A percentile compares a stretch with the other conserved stretches of the same genome.
These are phyloP conservation scores for Penicillium sp. DNA, from an alignment of 2,329 filamentous ascomycete genomes.

Conservation along the genomic window DNA sequence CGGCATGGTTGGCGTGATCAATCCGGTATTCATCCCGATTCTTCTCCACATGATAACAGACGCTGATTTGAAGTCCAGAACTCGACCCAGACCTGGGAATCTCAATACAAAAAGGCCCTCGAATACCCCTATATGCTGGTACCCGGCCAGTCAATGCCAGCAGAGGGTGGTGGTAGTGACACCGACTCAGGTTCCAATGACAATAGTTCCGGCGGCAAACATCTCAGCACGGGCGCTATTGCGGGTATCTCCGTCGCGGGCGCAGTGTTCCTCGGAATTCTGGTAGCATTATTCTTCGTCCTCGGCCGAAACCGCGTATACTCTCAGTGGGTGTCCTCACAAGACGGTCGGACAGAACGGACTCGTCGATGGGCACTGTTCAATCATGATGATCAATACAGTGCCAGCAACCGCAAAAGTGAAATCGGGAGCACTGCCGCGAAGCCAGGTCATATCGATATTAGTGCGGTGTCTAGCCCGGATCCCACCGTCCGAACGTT, in stretches of 20 bases:
- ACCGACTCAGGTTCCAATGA: neutral
- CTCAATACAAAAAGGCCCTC: constrained; percentile 51
- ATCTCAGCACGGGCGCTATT: constrained; percentile 53
- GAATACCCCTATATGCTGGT: constrained; percentile 55
- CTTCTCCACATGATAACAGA: neutral
- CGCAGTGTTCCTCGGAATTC: constrained; percentile 48
- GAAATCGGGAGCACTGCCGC: constrained; percentile 13
- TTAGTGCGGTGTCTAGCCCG: constrained; percentile 8
- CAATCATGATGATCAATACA: constrained; percentile 11
- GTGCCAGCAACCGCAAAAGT: constrained; percentile 18
- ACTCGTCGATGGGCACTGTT: constrained; percentile 37
- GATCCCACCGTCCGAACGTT: constrained; percentile 10
- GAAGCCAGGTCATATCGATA: constrained; percentile 6
- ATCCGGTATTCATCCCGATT: constrained; percentile 53
- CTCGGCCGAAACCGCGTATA: constrained; percentile 40
- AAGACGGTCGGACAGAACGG: constrained; percentile 34
- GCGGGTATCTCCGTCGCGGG: constrained; percentile 61
- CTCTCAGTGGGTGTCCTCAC: constrained; percentile 35
- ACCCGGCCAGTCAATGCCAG: constrained; percentile 58
- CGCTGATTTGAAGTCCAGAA: constrained; percentile 38
- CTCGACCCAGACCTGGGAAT: constrained; percentile 49
- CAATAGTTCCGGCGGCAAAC: neutral
- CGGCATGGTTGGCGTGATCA: constrained; percentile 76
- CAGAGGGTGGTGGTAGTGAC: constrained; percentile 49
- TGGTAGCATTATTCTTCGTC: constrained; percentile 46